Percentiles rank a stretch among this genome's conserved stretches.
Conservation (phyloP, 1,139 yeast species). For the Blastobotrys serpentis region DNA sequence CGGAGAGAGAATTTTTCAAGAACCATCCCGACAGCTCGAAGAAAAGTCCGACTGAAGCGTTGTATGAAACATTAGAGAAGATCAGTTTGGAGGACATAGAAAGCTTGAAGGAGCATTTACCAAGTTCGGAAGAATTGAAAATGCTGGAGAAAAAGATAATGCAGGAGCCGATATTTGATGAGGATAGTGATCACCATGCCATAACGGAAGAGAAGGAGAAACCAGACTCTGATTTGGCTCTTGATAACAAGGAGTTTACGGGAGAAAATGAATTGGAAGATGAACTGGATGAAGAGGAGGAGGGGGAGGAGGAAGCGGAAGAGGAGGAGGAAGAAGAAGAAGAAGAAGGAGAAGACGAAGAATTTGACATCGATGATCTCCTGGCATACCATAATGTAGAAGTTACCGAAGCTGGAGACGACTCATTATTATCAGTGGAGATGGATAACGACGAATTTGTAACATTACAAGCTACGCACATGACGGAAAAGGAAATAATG, state of each 20-base stretch:
- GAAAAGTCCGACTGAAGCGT: constrained; percentile 4
- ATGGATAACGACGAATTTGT: constrained; percentile 10
- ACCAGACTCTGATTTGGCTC: not conserved
- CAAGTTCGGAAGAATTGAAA: not conserved
- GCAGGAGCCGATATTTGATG: not conserved
- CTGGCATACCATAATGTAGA: not conserved
- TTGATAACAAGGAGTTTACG: not conserved
- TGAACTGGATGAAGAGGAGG: constrained; percentile 15
- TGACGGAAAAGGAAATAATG: constrained; percentile 15
- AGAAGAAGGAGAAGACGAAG: not conserved
- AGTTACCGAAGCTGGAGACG: not conserved
- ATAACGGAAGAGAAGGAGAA: not conserved
- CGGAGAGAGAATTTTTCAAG: constrained; percentile 7
- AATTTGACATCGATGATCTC: constrained; percentile 14
- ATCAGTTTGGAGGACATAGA: constrained; percentile 3
- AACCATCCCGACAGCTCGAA: constrained; percentile 1
- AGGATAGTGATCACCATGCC: not conserved
- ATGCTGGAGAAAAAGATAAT: not conserved
- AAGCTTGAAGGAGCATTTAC: constrained; percentile 1
- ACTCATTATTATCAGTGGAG: not conserved
- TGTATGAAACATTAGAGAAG: constrained; percentile 4
- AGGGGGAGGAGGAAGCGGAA: not conserved
- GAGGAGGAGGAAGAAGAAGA: constrained; percentile 3
- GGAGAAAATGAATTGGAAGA: constrained; percentile 10
- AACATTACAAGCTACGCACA: constrained; percentile 5